Conservation (phyloP, 2,329 filamentous ascomycete genomes). For the Cladosporium sp. region DNA sequence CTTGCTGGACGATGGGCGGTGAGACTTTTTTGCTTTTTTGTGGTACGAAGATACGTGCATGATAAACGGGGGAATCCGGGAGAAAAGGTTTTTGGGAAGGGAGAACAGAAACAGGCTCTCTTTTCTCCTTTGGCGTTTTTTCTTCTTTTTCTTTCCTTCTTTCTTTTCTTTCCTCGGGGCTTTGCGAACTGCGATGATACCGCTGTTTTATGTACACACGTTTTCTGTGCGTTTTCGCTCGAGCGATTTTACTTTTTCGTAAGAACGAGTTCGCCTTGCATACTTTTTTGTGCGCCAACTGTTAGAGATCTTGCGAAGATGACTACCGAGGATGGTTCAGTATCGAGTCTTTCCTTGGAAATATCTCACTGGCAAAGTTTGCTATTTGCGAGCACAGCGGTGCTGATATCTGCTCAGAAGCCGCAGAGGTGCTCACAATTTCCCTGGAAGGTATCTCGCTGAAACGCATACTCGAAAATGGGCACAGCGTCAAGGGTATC, state of each 20-base stretch:
- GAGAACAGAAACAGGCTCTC: slow-evolving; percentile 4
- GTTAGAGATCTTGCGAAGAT: too few species aligned
- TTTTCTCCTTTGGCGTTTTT: slow-evolving; percentile 5
- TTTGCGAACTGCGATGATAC: not conserved
- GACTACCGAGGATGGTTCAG: too few species aligned
- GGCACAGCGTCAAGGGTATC: not conserved
- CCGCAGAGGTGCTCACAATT: not conserved
- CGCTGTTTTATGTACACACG: slow-evolving; percentile 2
- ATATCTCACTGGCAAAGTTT: not conserved
- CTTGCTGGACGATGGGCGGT: not conserved
- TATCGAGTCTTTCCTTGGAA: too few species aligned
- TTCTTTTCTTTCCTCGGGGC: not conserved
- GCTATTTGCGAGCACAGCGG: not conserved
- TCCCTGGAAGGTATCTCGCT: not conserved
- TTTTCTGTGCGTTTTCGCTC: not conserved
- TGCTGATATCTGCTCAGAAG: not conserved
- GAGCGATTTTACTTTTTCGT: not conserved
- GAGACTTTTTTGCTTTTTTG: not conserved
- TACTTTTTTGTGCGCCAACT: too few species aligned
- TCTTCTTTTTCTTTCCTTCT: not conserved
- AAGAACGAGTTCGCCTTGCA: too few species aligned
- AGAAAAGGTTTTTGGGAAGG: not conserved
- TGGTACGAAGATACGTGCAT: slow-evolving; percentile 5
- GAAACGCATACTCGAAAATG: not conserved
- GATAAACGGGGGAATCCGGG: not conserved